These are phyloP conservation scores for Paspalum vaginatum DNA, from an alignment of 176 grass and related monocot species.

Conservation along the genomic window DNA sequence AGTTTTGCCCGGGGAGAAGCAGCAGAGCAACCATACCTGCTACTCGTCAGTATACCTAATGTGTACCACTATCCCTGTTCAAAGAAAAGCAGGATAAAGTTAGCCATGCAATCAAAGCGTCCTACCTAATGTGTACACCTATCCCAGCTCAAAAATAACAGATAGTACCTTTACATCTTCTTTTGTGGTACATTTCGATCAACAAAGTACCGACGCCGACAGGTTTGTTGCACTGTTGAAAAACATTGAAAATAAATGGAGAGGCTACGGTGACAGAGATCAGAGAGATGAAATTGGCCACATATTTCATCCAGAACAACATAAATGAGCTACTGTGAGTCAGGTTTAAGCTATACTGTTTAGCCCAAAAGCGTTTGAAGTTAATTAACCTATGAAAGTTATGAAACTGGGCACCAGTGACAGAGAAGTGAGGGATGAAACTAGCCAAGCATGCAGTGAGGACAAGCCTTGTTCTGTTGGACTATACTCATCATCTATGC, in stretches of 20 bases:
- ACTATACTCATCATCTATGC: background rate
- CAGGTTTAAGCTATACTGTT: conserved; percentile 32
- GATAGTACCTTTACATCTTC: conserved; percentile 3
- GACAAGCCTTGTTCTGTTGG: background rate
- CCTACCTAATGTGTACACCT: background rate
- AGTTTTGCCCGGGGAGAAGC: conserved; percentile 6
- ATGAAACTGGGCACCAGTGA: conserved; percentile 12
- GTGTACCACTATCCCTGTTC: too few species aligned
- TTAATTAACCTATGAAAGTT: background rate
- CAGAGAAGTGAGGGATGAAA: background rate
- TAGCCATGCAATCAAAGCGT: conserved; percentile 14
- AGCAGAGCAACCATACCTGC: background rate
- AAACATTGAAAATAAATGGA: conserved; percentile 1
- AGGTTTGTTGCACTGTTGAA: conserved; percentile 17
- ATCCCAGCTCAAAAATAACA: conserved; percentile 12
- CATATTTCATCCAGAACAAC: conserved; percentile 1
- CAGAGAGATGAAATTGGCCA: background rate
- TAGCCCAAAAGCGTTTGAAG: background rate
- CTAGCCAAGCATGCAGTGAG: conserved; percentile 13
- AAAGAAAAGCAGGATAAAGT: conserved; percentile 10
- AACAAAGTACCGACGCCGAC: background rate
- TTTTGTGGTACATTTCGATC: conserved; percentile 18
- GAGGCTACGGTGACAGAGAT: conserved; percentile 14
- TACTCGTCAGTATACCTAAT: background rate
- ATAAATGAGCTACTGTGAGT: background rate